Evolutionary conservation across 148 eudicot genomes (phyloP), one percentile per base, ranked within the genome.

Genomic region (Gaultheria prostrata): DNA sequence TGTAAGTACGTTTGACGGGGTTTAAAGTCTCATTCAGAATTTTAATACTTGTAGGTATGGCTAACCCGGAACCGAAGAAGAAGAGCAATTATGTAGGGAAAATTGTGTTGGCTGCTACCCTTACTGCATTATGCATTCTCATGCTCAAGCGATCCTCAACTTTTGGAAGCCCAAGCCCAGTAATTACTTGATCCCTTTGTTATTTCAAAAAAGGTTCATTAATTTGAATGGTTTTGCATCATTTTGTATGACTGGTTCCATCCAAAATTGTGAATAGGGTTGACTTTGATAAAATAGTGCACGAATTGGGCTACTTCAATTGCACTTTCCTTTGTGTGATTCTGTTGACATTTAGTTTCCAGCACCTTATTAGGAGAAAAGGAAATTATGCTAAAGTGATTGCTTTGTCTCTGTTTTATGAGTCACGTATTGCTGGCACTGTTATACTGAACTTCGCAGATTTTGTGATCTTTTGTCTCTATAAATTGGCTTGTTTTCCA

Each of bases 81-180:
- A 71, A 17, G n/a, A 33, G 12, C 17, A 67, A 15, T 33, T 33
- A 6, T 33, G 43, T 71, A 59, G 74, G 45, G 43, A 70, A 70
- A 70, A 30, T 70, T 32, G 20, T 70, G 32, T 70, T 30, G 43
- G 74, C 21, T 14, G 74, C 43, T 14, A 20, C 74, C 74, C 45
- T 70, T 70, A 32, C 43, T 13, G 74, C 74, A 70, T 30, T 70
- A 30, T 70, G 74, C 8, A 70, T 70, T 70, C 74, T 70, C 43
- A 70, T 70, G 74, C 74, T 70, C n/a, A 70, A 70, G 43, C 74
- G 32, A 70, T 70, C 74, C 21, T 32, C 74, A 30, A 70, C 43
- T 30, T 70, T 70, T 70, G 15, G 43, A 43, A 32, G 43, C 21
- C 43, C 74, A 70, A 70, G 74, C 35, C 43, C 43, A 11, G 43